These are phyloP conservation scores for Conringia planisiliqua DNA, from an alignment of 345 rosid genomes.

Conservation along the genomic window DNA sequence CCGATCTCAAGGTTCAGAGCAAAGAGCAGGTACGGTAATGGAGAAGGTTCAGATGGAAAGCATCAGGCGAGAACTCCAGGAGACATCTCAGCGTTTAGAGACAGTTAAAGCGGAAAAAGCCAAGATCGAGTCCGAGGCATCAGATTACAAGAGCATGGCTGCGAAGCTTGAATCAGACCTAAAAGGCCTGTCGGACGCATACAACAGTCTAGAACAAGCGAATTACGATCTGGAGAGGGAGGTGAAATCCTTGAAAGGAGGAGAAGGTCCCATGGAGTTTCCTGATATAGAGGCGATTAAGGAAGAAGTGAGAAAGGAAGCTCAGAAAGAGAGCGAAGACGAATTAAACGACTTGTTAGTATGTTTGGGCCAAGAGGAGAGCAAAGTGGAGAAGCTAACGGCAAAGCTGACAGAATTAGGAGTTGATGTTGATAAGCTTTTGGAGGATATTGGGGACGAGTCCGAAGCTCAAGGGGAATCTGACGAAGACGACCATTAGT, in stretches of 20 bases:
- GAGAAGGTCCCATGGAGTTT: constrained; percentile 38
- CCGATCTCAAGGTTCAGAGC: constrained; percentile 51
- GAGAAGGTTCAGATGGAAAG: constrained; percentile 73
- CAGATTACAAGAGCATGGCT: constrained; percentile 61
- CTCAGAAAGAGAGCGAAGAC: constrained; percentile 89
- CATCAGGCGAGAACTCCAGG: constrained; percentile 78
- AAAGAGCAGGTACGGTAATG: constrained; percentile 43
- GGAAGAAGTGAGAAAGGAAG: constrained; percentile 91
- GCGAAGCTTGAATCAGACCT: constrained; percentile 84
- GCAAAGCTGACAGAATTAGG: constrained; percentile 76
- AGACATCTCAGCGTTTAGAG: constrained; percentile 71
- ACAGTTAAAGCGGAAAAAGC: constrained; percentile 65
- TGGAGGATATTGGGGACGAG: constrained; percentile 90
- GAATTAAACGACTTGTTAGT: constrained; percentile 93
- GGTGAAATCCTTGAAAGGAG: constrained; percentile 64
- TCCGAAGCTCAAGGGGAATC: constrained; percentile 67
- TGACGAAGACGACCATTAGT: constrained; percentile 56
- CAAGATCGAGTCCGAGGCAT: constrained; percentile 64
- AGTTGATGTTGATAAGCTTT: constrained; percentile 74
- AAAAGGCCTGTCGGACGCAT: constrained; percentile 80
- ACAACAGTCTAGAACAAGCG: constrained; percentile 80
- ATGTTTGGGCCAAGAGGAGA: constrained; percentile 97
- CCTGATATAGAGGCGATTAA: constrained; percentile 62
- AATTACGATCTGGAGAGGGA: constrained; percentile 79
- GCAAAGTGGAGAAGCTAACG: constrained; percentile 83